These are phyloP conservation scores for Trichoderma afroharzianum DNA, from an alignment of 2,329 filamentous ascomycete species.

Conservation along the genomic window DNA sequence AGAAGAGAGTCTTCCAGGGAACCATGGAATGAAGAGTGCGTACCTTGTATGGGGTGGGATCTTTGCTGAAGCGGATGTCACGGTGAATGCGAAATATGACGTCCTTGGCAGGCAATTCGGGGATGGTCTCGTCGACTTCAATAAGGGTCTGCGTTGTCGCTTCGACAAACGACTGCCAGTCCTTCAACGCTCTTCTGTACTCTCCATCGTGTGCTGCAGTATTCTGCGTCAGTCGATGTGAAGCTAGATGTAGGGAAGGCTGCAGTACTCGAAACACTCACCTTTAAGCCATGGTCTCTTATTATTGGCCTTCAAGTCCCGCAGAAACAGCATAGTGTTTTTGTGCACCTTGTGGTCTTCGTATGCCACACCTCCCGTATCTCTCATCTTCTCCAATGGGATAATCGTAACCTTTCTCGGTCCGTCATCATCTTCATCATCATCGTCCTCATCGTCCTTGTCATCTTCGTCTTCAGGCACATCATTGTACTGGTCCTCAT, in stretches of 20 bases:
- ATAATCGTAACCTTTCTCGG: slow-evolving; percentile 35
- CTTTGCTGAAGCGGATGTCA: slow-evolving; percentile 78
- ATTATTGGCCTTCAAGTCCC: slow-evolving; percentile 58
- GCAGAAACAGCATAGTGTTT: slow-evolving; percentile 57
- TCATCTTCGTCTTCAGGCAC: slow-evolving; percentile 24
- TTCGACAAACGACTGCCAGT: slow-evolving; percentile 78
- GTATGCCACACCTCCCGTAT: slow-evolving; percentile 41
- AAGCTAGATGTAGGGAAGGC: no score
- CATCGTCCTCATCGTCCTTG: slow-evolving; percentile 27
- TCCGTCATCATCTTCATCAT: slow-evolving; percentile 37
- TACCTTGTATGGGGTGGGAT: slow-evolving; percentile 86
- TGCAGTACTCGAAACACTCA: slow-evolving; percentile 28
- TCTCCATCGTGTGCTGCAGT: slow-evolving; percentile 70
- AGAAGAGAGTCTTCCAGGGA: not conserved
- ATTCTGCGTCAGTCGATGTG: not conserved
- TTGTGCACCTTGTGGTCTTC: slow-evolving; percentile 51
- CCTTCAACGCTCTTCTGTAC: slow-evolving; percentile 71
- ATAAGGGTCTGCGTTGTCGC: slow-evolving; percentile 66
- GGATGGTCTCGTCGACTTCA: slow-evolving; percentile 74
- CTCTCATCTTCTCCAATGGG: slow-evolving; percentile 35
- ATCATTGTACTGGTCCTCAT: slow-evolving; percentile 24
- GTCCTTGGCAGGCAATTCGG: slow-evolving; percentile 82
- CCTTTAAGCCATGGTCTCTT: slow-evolving; percentile 56
- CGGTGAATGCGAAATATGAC: slow-evolving; percentile 84
- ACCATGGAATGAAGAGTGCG: slow-evolving; percentile 19